Conservation (phyloP, 176 grass and related monocot species). For the Ensete glaucum region DNA sequence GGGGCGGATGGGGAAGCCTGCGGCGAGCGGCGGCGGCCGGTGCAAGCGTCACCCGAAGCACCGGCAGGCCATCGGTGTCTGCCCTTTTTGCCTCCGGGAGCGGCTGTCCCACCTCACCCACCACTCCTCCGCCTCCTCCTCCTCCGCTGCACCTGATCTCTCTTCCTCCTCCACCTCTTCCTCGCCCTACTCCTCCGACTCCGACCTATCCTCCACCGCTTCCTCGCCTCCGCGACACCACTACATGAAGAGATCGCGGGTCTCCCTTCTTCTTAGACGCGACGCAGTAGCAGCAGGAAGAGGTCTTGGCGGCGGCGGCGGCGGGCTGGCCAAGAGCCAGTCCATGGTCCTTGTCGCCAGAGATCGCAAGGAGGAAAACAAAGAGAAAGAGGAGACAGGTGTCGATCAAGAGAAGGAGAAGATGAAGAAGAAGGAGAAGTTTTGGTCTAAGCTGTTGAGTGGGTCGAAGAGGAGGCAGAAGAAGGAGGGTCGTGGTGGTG, state of each 20-base stretch:
- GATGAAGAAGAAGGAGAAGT: slow-evolving; percentile 32
- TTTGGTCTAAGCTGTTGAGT: slow-evolving; percentile 66
- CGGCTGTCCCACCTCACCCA: slow-evolving; percentile 43
- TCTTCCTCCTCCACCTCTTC: slow-evolving; percentile 21
- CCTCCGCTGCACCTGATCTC: slow-evolving; percentile 23
- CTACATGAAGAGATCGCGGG: slow-evolving; percentile 2
- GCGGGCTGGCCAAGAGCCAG: slow-evolving; percentile 32
- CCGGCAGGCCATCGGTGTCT: slow-evolving; percentile 43
- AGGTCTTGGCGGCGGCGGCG: background rate
- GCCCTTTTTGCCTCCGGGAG: slow-evolving; percentile 66
- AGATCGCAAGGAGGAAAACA: slow-evolving; percentile 22
- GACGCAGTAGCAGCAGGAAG: background rate
- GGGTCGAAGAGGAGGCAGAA: slow-evolving; percentile 27
- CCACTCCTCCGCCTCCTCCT: slow-evolving; percentile 21
- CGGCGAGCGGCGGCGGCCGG: slow-evolving; percentile 13
- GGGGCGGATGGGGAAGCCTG: slow-evolving; percentile 14
- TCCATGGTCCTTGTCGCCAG: slow-evolving; percentile 26
- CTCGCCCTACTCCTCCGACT: slow-evolving; percentile 38
- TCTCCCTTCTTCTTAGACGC: slow-evolving; percentile 24
- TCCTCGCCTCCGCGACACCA: slow-evolving; percentile 25
- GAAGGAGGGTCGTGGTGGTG: slow-evolving; percentile 6
- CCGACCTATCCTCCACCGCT: slow-evolving; percentile 30
- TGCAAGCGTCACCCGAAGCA: slow-evolving; percentile 64
- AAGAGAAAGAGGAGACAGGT: slow-evolving; percentile 11
- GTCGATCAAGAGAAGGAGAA: background rate